Base-by-base conservation (phyloP, 768 basidiomycete species). In the Phlebiopsis flavidoalba region DNA sequence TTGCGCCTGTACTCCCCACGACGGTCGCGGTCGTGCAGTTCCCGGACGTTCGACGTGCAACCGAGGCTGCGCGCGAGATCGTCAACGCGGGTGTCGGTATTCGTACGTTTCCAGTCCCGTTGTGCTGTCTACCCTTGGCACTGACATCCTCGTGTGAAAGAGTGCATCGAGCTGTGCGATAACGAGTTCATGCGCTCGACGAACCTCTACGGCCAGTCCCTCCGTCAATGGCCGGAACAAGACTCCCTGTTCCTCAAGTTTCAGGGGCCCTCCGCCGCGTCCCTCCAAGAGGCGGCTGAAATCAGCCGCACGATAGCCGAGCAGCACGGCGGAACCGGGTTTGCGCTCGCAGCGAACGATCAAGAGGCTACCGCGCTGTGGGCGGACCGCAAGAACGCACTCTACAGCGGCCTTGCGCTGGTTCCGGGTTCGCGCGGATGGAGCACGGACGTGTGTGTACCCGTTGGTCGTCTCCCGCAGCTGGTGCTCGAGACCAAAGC, bases 171-270 rank as follows among this genome's bases (percentile, higher is more conserved):
- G 67, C 82, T 95, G 8, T 76, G 94, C 5, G 95, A 97, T 67
- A 61, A 64, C 50, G 54, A 56, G 10, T 67, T 65, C 54, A 61
- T 52, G 66, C 62, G 45, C 48, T 55, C 56, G 7, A 64, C 63
- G 33, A 64, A 64, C 57, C 36, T 64, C 22, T 64, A 64, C 53
- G 60, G 60, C 26, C 52, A 54, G 50, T 61, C 60, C 19, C 8
- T 21, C 26, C 60, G 60, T 37, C 77, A 83, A 49, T 91, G 88
- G 69, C 87, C 87, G 3, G 84, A 85, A 19, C 75, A 80, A 63
- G 92, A 95, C 68, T 88, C 88, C 0, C 80, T 97, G 10, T 93
- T 97, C 75, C 92, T 98, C 80, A 95, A 96, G 71, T 82, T 97
- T 55, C 92, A 95, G 70, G 93, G 93, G 2, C 60, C 63, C 33